Conservation (phyloP, 2,329 filamentous ascomycete species). For the Apiospora aurea region DNA sequence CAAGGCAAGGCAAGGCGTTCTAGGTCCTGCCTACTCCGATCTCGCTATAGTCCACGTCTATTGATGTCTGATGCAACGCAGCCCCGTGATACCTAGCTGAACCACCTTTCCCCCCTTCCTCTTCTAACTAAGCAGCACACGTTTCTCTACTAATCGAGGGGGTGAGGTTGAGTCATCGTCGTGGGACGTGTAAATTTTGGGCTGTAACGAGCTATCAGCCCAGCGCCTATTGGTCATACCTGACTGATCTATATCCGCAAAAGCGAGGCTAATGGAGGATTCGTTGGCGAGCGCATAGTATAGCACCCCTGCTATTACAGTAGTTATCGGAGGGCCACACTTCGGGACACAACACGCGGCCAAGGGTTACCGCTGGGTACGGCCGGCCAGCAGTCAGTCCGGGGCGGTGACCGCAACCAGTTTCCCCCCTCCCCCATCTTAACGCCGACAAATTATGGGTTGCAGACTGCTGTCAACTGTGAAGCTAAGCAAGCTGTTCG, state of each 20-base stretch:
- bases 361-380: conserved; percentile 15
- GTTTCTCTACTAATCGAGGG: conserved; percentile 6
- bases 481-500: conserved; percentile 1
- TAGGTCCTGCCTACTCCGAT: conserved; percentile 5
- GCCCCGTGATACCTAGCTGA: neutral
- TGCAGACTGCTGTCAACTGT: conserved; percentile 14
- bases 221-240: conserved; percentile 23
- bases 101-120: conserved; percentile 17
- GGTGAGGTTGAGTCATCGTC: conserved; percentile 26
- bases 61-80: conserved; percentile 8
- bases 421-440: neutral
- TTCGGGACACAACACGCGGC: neutral
- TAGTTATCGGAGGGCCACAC: neutral
- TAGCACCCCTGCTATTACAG: neutral
- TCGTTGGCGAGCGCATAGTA: conserved; percentile 11
- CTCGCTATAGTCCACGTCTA: conserved; percentile 19
- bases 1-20: conserved; percentile 12
- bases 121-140: neutral
- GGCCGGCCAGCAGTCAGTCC: neutral
- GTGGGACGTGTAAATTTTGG: conserved; percentile 21
- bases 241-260: conserved; percentile 15
- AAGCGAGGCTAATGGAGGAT: conserved; percentile 16
- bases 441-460: conserved; percentile 19
- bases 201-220: conserved; percentile 9
- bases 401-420: conserved; percentile 2